Base-by-base conservation (phyloP, 2,329 filamentous ascomycete species). In the Fusarium temperatum region DNA sequence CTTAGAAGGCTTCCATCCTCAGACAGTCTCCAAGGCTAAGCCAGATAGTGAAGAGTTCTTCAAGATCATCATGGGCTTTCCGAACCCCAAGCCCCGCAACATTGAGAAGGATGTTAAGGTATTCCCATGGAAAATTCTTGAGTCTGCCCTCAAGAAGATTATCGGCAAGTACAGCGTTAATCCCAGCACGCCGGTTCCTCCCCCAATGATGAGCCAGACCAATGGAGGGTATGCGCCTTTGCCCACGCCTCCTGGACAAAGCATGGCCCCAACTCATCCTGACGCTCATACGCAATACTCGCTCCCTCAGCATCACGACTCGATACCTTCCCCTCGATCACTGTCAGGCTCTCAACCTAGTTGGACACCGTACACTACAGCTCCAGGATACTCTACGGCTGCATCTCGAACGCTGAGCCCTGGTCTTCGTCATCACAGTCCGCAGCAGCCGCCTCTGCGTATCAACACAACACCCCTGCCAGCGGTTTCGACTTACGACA, bases 71-170 rank as follows among this genome's bases (percentile, higher is more conserved):
- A 99, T 99, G 96, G 94, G 91, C 4, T 98, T 98, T 80, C 94
- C 95, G 18, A 94, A 93, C 69, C 96, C 96, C 5, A 98, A 98
- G 84, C 96, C 96, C 24, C 89, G 96, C 72, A 98, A 98, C 80
- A 99, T 99, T 74, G 96, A 98, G 86, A 99, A 99, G 85, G 96
- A 98, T 79, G 95, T 99, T 80, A 99, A 99, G 85, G 96, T 98
- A 18, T 99, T 98, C 80, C 93, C 95, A 9, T 99, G 96, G 96
- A 96, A 95, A 83, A 94, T 96, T 68, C 87, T 99, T 50, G 89
- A 90, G 55, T 89, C 91, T 68, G 96, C 96, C 0, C 88, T 99
- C 75, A 97, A 97, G 88, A 99, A 99, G 87, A 98, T 99, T 79
- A 97, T 99, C 81, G 92, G 94, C 79, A 99, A 99, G 92, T 99